These are phyloP conservation scores for Proliferodiscus dingleyae DNA, from an alignment of 2,329 filamentous ascomycete species.

Conservation along the genomic window DNA sequence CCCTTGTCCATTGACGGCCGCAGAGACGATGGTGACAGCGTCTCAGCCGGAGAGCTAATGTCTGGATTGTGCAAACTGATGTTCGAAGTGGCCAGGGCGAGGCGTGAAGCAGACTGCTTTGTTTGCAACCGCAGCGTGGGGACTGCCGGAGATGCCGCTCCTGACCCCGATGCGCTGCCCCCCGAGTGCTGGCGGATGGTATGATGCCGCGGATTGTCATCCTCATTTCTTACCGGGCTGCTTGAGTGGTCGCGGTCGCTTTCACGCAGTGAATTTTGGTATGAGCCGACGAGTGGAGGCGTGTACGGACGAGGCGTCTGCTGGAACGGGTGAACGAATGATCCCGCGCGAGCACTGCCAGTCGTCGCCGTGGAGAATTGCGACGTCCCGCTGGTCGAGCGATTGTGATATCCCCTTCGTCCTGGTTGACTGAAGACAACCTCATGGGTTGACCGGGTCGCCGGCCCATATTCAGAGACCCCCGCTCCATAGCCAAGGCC, in stretches of 20 bases:
- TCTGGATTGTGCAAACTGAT: conserved; percentile 19
- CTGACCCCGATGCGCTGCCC: conserved; percentile 17
- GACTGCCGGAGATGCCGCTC: conserved; percentile 14
- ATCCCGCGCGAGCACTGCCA: conserved; percentile 40
- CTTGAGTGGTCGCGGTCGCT: conserved; percentile 48
- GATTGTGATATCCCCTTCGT: conserved; percentile 40
- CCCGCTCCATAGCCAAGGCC: conserved; percentile 34
- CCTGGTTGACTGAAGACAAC: conserved; percentile 19
- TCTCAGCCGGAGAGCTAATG: conserved; percentile 23
- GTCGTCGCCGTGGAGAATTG: conserved; percentile 52
- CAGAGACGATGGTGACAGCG: conserved; percentile 41
- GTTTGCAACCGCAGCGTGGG: conserved; percentile 26
- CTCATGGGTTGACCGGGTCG: conserved; percentile 27
- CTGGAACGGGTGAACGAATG: conserved; percentile 61
- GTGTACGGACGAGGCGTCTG: conserved; percentile 58
- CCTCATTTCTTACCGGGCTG: conserved; percentile 28
- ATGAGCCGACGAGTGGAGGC: conserved; percentile 47
- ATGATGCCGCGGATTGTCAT: conserved; percentile 26
- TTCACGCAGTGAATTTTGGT: conserved; percentile 49
- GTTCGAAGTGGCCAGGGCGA: conserved; percentile 25
- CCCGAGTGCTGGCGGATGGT: conserved; percentile 24
- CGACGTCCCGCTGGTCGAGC: conserved; percentile 51
- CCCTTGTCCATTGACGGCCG: conserved; percentile 54
- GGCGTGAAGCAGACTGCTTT: conserved; percentile 24
- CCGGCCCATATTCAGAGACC: conserved; percentile 30